These are phyloP conservation scores for Lactifluus volemus DNA, from an alignment of 768 basidiomycete species.

Conservation along the genomic window DNA sequence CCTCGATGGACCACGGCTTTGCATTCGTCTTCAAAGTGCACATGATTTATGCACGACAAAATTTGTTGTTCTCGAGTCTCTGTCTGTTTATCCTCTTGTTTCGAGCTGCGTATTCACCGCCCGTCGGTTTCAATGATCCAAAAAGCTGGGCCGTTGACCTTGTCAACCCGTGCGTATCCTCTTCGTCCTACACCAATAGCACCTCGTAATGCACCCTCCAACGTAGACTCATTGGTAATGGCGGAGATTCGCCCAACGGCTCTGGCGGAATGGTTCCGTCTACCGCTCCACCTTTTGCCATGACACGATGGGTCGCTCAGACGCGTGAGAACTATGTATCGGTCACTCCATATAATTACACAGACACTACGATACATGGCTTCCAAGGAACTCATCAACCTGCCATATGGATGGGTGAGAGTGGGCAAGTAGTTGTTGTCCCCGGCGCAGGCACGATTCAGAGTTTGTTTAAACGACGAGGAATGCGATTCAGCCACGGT, in stretches of 20 bases:
- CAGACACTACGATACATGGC: conserved; percentile 52
- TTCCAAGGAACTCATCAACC: conserved; percentile 78
- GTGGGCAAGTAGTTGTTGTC: conserved; percentile 50
- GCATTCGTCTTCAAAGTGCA: neutral
- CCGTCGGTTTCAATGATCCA: conserved; percentile 22
- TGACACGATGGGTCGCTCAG: conserved; percentile 83
- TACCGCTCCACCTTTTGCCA: conserved; percentile 70
- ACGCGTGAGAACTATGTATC: conserved; percentile 72
- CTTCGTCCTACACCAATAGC: neutral
- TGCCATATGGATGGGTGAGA: conserved; percentile 87
- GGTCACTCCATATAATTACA: conserved; percentile 61
- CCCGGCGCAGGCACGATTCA: conserved; percentile 48
- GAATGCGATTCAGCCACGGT: neutral
- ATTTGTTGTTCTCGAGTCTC: neutral
- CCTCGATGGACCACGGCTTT: no score
- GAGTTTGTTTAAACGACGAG: conserved; percentile 49
- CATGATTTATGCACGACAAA: neutral
- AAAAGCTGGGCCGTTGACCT: conserved; percentile 35
- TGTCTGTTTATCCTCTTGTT: conserved; percentile 5
- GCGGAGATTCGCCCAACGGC: conserved; percentile 58
- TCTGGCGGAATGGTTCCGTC: conserved; percentile 76
- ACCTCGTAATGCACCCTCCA: neutral
- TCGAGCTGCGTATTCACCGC: conserved; percentile 5
- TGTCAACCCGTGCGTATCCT: conserved; percentile 36
- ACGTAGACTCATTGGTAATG: conserved; percentile 56